These are phyloP conservation scores for Quercus robur DNA, from an alignment of 306 rosid species.

Conservation along the genomic window DNA sequence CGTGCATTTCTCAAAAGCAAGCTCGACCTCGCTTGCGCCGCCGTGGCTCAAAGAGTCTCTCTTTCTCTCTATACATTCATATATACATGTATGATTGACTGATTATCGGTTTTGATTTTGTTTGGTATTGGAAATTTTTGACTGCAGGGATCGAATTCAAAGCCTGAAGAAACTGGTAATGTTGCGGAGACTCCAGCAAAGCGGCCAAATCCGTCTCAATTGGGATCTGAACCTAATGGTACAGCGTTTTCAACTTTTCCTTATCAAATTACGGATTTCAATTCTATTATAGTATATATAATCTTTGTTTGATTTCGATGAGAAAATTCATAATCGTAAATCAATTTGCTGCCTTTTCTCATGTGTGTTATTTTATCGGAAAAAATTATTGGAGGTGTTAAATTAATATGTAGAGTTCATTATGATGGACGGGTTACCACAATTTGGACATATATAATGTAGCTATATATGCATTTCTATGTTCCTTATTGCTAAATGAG, in stretches of 20 bases:
- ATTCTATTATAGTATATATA: background rate
- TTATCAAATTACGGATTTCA: background rate
- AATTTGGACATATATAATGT: no score
- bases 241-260: constrained; percentile 4
- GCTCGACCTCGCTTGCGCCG: constrained; percentile 59
- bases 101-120: no score
- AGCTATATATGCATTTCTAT: no score
- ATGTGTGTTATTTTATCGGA: background rate
- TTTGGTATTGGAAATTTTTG: constrained; percentile 1
- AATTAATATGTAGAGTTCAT: no score
- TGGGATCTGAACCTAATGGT: constrained; percentile 26
- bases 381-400: no score
- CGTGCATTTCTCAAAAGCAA: constrained; percentile 42
- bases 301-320: background rate
- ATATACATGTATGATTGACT: background rate
- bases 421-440: no score
- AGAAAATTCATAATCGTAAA: background rate
- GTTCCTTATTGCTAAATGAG: no score
- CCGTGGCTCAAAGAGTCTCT: constrained; percentile 46
- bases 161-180: constrained; percentile 27
- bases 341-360: background rate
- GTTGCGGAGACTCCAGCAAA: constrained; percentile 15
- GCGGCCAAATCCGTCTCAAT: constrained; percentile 24
- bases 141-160: constrained; percentile 36
- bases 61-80: background rate